Conservation (phyloP, 2,329 filamentous ascomycete genomes). For the Dothidotthia symphoricarpi region DNA sequence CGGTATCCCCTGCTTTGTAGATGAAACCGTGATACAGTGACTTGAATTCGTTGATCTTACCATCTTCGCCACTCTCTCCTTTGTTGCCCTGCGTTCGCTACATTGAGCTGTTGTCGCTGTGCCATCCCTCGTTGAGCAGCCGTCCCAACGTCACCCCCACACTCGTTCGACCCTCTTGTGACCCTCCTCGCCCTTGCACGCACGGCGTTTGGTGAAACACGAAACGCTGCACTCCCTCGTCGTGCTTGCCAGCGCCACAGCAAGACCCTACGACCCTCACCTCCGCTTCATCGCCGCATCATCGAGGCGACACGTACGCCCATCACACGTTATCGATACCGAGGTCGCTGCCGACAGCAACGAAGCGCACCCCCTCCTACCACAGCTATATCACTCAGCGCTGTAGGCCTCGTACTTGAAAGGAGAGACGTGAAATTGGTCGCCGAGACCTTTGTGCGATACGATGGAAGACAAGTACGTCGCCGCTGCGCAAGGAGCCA, state of each 20-base stretch:
- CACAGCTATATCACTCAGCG: too few relatives aligned
- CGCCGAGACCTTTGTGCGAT: slow-evolving; percentile 12
- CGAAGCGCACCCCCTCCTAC: too few relatives aligned
- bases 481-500: slow-evolving; percentile 5
- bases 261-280: neutral
- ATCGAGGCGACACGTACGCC: too few relatives aligned
- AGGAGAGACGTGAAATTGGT: neutral
- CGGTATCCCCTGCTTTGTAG: too few relatives aligned
- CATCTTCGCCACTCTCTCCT: too few relatives aligned
- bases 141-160: slow-evolving; percentile 3
- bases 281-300: too few relatives aligned
- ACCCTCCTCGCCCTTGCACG: slow-evolving; percentile 1
- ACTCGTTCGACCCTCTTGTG: slow-evolving; percentile 3
- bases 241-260: neutral
- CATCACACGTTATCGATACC: too few relatives aligned
- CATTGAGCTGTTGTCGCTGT: neutral
- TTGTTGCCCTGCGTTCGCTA: neutral
- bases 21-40: too few relatives aligned
- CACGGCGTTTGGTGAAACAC: slow-evolving; percentile 9
- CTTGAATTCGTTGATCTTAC: too few relatives aligned
- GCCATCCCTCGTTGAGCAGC: neutral
- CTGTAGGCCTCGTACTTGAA: too few relatives aligned
- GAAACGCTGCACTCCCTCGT: slow-evolving; percentile 5
- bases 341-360: too few relatives aligned
- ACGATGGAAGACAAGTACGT: slow-evolving; percentile 45